Evolutionary conservation across 2,329 filamentous ascomycete species (phyloP), one percentile per base, ranked within the genome.

Genomic region (Fusarium dlaminii): DNA sequence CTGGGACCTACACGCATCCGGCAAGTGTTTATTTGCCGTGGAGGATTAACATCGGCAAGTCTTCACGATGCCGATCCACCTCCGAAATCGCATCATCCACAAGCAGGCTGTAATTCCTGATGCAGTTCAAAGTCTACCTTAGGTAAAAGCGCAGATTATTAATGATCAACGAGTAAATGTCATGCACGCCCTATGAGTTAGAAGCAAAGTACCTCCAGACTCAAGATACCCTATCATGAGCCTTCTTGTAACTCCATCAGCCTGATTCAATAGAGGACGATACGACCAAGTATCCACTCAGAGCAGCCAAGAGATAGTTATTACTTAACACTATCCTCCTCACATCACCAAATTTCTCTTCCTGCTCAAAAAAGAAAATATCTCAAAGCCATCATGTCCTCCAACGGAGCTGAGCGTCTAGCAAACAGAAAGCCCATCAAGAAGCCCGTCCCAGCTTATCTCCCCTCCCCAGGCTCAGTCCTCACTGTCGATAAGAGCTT

Each of bases 391-490:
- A 75, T 49, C 34, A 78, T 78, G 77, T 63, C 74, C 13, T 71
- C 72, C 58, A 73, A 74, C 45, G 75, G 77, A 42, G 77, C 79
- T n/a, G 79, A 82, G 62, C 84, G 85, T 30, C 84, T 85, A 46
- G 79, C 80, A 69, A 82, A 83, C 73, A 82, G 85, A 42, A 83
- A 84, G 66, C 83, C 83, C 17, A 82, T 87, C 63, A 85, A 86
- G 39, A 84, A 83, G 73, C 86, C 86, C 17, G 83, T 84, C 39
- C 87, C 87, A 43, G 87, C 87, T 11, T 87, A 87, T 63, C 83
- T 87, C 7, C 81, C 86, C 14, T 81, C 77, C 6, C 80, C 81
- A 12, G 84, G 83, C 10, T 86, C 85, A 7, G 83, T 84, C 5
- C 76, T 87, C 29, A 82, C 81, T 0, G 85, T 88, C 15, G 82